These are phyloP conservation scores for Pouteria campechiana DNA, from an alignment of 179 eudicot genomes.

Conservation along the genomic window DNA sequence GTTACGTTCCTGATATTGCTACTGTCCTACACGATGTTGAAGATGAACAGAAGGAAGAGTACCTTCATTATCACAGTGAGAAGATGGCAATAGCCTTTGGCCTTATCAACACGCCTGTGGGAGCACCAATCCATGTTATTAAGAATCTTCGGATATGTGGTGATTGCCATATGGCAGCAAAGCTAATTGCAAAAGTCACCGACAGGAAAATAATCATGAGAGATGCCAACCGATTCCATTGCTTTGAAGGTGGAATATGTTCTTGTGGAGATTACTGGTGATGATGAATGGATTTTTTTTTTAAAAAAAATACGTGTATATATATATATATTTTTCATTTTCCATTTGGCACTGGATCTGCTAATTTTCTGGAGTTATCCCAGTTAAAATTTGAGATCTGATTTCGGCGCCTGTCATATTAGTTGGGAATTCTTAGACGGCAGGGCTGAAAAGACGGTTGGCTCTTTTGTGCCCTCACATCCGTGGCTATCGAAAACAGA, in stretches of 20 bases:
- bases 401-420: no score
- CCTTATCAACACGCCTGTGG: constrained; percentile 27
- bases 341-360: no score
- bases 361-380: no score
- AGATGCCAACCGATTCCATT: constrained; percentile 33
- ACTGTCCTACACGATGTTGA: constrained; percentile 30
- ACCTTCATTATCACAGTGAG: constrained; percentile 34
- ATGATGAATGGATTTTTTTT: no score
- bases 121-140: constrained; percentile 30
- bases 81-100: constrained; percentile 42
- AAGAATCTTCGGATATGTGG: constrained; percentile 43
- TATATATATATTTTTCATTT: no score
- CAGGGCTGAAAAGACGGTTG: no score
- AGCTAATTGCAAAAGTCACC: constrained; percentile 21
- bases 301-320: no score
- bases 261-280: constrained; percentile 38
- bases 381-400: no score
- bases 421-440: no score
- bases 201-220: constrained; percentile 22
- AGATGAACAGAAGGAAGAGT: constrained; percentile 33
- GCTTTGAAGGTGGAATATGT: constrained; percentile 22
- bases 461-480: no score
- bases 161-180: constrained; percentile 40
- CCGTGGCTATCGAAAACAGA: no score
- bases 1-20: constrained; percentile 27